Percentiles rank a stretch among this genome's conserved stretches.
Evolutionary conservation across 2,329 filamentous ascomycete species (phyloP).

Genomic region (Uncinocarpus reesii): DNA sequence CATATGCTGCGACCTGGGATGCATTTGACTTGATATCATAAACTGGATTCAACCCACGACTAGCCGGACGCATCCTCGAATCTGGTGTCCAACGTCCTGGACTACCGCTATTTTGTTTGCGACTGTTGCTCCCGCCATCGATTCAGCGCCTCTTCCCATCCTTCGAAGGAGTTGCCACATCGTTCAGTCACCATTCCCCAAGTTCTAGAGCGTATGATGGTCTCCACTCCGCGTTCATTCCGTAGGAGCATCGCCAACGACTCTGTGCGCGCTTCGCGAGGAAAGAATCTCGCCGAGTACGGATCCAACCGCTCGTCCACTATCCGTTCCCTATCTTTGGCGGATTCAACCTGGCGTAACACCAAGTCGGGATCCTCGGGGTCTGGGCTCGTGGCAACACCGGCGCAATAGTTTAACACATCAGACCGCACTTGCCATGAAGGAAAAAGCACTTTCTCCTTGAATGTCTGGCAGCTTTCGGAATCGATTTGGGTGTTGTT

Average conservation of each 20-base stretch:
- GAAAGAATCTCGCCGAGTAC: conserved; percentile 73
- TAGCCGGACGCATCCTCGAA: not conserved
- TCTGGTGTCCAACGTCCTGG: not conserved
- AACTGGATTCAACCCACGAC: too few species aligned
- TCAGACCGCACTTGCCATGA: conserved; percentile 77
- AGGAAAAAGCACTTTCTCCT: conserved; percentile 68
- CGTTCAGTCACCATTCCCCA: conserved; percentile 70
- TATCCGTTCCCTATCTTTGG: conserved; percentile 58
- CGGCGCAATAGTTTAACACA: conserved; percentile 78
- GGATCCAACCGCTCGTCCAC: conserved; percentile 87
- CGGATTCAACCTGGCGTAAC: conserved; percentile 58
- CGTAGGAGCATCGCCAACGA: conserved; percentile 58
- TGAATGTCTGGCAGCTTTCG: conserved; percentile 59
- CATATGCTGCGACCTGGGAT: too few species aligned
- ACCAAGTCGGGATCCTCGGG: conserved; percentile 72
- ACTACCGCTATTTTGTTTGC: not conserved
- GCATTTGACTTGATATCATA: too few species aligned
- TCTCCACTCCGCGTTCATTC: conserved; percentile 64
- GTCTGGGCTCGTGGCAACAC: conserved; percentile 77
- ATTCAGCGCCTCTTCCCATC: conserved; percentile 57
- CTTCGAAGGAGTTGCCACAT: conserved; percentile 51
- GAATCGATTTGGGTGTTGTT: conserved; percentile 47
- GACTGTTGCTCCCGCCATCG: conserved; percentile 45
- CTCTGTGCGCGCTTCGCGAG: conserved; percentile 65
- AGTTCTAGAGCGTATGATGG: conserved; percentile 66